phyloP scores from a whole-genome alignment of 2,329 filamentous ascomycete genomes.

The Paecilomyces sp. region DNA sequence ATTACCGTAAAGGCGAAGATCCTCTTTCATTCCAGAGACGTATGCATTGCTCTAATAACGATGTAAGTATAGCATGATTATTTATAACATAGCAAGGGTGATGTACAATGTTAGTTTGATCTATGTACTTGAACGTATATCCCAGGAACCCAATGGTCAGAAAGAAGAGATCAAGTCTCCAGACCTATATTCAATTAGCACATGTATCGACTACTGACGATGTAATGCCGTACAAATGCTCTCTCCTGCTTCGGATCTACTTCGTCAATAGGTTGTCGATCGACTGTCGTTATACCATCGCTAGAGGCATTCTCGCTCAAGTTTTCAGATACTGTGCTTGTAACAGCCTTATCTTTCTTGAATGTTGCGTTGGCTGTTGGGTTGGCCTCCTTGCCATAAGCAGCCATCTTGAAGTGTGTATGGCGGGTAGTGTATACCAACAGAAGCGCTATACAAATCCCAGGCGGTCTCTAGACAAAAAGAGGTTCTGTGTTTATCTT shows the following conservation, averaged over 20 bases:
- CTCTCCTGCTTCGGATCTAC: background rate
- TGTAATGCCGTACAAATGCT: background rate
- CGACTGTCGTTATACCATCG: background rate
- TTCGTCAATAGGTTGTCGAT: background rate
- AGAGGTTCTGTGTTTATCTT: background rate
- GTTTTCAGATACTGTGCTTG: background rate
- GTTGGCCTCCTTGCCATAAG: background rate
- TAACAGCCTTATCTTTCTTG: background rate
- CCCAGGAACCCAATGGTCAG: background rate
- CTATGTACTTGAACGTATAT: background rate
- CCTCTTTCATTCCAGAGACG: slow-evolving; percentile 34
- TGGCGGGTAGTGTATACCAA: background rate
- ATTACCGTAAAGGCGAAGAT: slow-evolving; percentile 42
- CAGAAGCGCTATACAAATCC: background rate
- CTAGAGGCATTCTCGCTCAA: background rate
- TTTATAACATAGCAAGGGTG: background rate
- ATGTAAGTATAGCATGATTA: too few species aligned
- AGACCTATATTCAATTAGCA: background rate
- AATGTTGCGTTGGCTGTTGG: background rate
- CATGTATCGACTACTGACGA: background rate
- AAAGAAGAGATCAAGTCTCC: background rate
- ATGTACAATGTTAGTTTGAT: background rate
- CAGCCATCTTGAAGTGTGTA: background rate
- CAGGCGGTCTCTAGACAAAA: background rate
- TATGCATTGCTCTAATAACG: slow-evolving; percentile 8